Base-by-base conservation (phyloP, 2,329 filamentous ascomycete genomes). In the Neonectria sp. region DNA sequence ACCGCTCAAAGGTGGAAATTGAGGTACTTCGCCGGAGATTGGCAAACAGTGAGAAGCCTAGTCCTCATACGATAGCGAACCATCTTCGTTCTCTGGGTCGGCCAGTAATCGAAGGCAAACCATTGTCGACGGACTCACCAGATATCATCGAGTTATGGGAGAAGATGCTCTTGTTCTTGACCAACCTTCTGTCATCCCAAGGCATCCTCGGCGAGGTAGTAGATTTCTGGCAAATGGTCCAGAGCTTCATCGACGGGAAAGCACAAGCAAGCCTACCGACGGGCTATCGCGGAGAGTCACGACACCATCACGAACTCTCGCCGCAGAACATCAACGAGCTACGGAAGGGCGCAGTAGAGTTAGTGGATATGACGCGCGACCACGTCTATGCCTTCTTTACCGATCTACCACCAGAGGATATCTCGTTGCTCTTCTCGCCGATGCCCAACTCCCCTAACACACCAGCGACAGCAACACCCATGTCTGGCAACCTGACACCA, bases 71-170 rank as follows among this genome's bases (percentile, higher is more conserved):
- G 2, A 87, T 95, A 37, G 94, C 94, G 46, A 88, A 90, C 0
- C 93, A 97, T 78, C 84, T 99, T 51, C 90, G 93, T 37, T 88
- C 92, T 2, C 88, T 96, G 1, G 88, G 90, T 17, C 90, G 91
- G 7, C 93, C 93, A 75, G 85, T 87, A 1, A 84, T 90, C 6
- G 88, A 90, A 60, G 89, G 88, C 63, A 89, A 87, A 71, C 82
- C 85, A 11, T 85, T 87, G 27, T 88, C 91, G 12, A 86, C 95
- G n/a, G 96, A 99, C 79, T 90, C 91, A 0, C 83, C 91, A 3
- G 92, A 95, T 53, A 88, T 98, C 15, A 88, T 97, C 70, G 95
- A 97, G 72, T 88, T 98, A 67, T 99, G 96, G 96, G 95, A 98
- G 75, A 94, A 95, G 78, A 91, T 97, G 70, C 85, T 94, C 66